A percentile compares a stretch with the other conserved stretches of the same genome.
These are phyloP conservation scores for Penicillium sp. DNA, from an alignment of 2,329 filamentous ascomycete species.

Conservation along the genomic window DNA sequence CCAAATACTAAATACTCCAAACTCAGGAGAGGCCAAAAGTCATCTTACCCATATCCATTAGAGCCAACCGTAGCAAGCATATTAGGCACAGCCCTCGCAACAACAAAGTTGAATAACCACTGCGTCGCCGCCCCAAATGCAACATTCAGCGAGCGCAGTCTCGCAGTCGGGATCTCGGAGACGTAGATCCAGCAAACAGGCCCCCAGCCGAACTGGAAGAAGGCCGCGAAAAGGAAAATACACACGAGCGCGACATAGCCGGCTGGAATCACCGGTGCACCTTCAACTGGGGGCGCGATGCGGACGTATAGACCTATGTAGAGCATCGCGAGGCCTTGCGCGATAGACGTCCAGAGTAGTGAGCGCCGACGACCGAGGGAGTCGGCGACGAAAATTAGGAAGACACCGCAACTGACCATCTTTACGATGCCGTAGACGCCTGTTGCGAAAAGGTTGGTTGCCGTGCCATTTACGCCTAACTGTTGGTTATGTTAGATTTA, in stretches of 20 bases:
- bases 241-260: conserved; percentile 72
- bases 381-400: conserved; percentile 70
- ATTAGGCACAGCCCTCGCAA: conserved; percentile 68
- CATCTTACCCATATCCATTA: conserved; percentile 56
- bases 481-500: conserved; percentile 35
- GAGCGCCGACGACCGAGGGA: conserved; percentile 68
- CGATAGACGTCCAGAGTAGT: conserved; percentile 67
- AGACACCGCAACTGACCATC: conserved; percentile 64
- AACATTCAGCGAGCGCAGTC: conserved; percentile 69
- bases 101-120: conserved; percentile 76
- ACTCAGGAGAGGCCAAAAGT: too few species aligned
- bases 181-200: conserved; percentile 75
- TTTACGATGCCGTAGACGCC: conserved; percentile 76
- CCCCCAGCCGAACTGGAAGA: conserved; percentile 74
- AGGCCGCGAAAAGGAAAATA: conserved; percentile 72
- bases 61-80: conserved; percentile 65
- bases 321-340: conserved; percentile 66
- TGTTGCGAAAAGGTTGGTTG: conserved; percentile 69
- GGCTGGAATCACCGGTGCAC: conserved; percentile 62
- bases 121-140: conserved; percentile 70
- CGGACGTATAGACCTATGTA: conserved; percentile 72
- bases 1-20: too few species aligned
- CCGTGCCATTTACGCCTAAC: conserved; percentile 63
- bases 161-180: conserved; percentile 70
- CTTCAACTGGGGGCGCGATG: conserved; percentile 52